Conservation (phyloP, 108 stramenopile genomes). For the Aurantiochytrium sp. region DNA sequence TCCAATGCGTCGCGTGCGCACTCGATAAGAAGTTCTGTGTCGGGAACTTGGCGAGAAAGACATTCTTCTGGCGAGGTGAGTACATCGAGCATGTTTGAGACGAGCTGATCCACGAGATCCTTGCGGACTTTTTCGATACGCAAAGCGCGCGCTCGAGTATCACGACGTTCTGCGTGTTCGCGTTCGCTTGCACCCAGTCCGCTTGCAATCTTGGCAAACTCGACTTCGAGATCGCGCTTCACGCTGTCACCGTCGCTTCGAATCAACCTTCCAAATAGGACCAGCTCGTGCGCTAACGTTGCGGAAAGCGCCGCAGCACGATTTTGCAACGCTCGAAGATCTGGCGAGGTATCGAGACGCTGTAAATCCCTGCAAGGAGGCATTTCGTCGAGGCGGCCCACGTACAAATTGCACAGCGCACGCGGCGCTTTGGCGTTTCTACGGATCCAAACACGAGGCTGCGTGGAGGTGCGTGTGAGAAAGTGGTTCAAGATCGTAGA, state of each 20-base stretch:
- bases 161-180: background rate
- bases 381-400: background rate
- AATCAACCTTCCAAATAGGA: background rate
- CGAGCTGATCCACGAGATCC: background rate
- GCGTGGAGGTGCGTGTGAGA: background rate
- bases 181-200: background rate
- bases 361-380: background rate
- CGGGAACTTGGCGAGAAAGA: background rate
- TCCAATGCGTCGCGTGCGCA: background rate
- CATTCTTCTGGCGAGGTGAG: background rate
- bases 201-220: background rate
- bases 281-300: background rate
- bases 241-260: background rate
- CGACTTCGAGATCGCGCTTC: background rate
- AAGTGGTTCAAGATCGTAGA: background rate
- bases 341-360: background rate
- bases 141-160: background rate
- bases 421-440: background rate
- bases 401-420: background rate
- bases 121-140: background rate
- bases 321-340: background rate
- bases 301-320: background rate
- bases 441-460: background rate
- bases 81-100: background rate
- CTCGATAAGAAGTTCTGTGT: background rate